phyloP scores from a whole-genome alignment of 495 filamentous ascomycete genomes.

The Chaetomium tenue region DNA sequence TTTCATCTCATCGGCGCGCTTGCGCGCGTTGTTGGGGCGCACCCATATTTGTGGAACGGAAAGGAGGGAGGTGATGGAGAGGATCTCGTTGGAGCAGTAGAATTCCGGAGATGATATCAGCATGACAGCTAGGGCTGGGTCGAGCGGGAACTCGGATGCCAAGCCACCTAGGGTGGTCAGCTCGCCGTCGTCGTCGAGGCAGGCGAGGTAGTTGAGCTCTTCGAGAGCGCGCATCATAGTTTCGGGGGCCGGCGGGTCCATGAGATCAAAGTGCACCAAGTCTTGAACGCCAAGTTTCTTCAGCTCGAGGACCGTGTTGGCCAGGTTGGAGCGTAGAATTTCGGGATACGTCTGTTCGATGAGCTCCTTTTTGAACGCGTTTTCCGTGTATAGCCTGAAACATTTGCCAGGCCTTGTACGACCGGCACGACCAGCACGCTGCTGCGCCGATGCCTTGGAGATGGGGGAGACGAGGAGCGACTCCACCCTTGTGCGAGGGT shows the following conservation, averaged over 20 bases:
- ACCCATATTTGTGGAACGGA: slow-evolving; percentile 95
- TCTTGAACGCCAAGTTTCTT: slow-evolving; percentile 97
- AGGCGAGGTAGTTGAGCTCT: slow-evolving; percentile 95
- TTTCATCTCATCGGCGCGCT: slow-evolving; percentile 98
- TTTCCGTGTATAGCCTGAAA: slow-evolving; percentile 95
- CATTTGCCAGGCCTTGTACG: slow-evolving; percentile 97
- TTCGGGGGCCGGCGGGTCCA: slow-evolving; percentile 98
- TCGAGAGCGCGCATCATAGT: slow-evolving; percentile 98
- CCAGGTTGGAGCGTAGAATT: slow-evolving; percentile 88
- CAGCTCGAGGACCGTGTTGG: slow-evolving; percentile 90
- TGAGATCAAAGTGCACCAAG: slow-evolving; percentile 95
- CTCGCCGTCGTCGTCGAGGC: slow-evolving; percentile 93
- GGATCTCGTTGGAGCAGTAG: slow-evolving; percentile 97
- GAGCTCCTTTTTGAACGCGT: slow-evolving; percentile 95
- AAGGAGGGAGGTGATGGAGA: slow-evolving; percentile 89
- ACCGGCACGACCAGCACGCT: slow-evolving; percentile 96
- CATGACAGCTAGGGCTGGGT: slow-evolving; percentile 96
- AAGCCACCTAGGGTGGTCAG: slow-evolving; percentile 80
- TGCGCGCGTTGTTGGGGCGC: slow-evolving; percentile 75
- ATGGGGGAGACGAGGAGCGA: slow-evolving; percentile 94
- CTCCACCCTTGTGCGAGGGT: slow-evolving; percentile 92
- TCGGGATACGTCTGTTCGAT: slow-evolving; percentile 97
- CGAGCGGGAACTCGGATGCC: slow-evolving; percentile 93
- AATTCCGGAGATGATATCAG: slow-evolving; percentile 96
- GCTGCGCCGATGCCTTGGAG: slow-evolving; percentile 96